These are phyloP conservation scores for Chaetomidium leptoderma DNA, from an alignment of 495 filamentous ascomycete genomes.

Conservation along the genomic window DNA sequence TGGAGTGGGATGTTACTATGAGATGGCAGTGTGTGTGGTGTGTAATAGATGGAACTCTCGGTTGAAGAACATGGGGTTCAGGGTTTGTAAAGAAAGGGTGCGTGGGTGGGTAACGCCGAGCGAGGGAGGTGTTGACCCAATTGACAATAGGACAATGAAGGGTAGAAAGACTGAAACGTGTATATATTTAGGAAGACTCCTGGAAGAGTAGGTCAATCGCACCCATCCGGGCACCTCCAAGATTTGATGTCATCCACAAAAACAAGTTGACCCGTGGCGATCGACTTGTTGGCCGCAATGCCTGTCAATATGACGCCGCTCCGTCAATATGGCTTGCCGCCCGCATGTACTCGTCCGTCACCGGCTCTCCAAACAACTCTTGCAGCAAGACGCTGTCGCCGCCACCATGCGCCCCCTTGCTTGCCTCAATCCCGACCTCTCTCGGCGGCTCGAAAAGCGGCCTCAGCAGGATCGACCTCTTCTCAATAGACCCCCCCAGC, in stretches of 20 bases:
- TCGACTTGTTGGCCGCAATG: constrained; percentile 54
- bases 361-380: constrained; percentile 43
- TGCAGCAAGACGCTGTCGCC: constrained; percentile 44
- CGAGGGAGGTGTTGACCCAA: too few species aligned
- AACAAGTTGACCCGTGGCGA: constrained; percentile 50
- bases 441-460: constrained; percentile 43
- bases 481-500: constrained; percentile 42
- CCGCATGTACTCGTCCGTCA: constrained; percentile 40
- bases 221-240: constrained; percentile 31
- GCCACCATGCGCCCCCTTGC: constrained; percentile 42
- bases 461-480: constrained; percentile 35
- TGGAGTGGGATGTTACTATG: not conserved
- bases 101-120: too few species aligned
- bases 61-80: too few species aligned
- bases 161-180: too few species aligned
- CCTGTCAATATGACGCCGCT: constrained; percentile 54
- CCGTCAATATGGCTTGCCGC: constrained; percentile 52
- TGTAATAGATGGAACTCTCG: too few species aligned
- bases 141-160: too few species aligned
- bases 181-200: too few species aligned
- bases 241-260: constrained; percentile 44
- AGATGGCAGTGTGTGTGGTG: too few species aligned
- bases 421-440: constrained; percentile 41
- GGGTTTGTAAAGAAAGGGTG: too few species aligned
- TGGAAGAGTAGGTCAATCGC: too few species aligned